A percentile compares a stretch with the other conserved stretches of the same genome.
phyloP scores from a whole-genome alignment of 371 early-diverging fungal genomes.

The Zancudomyces culisetae region DNA sequence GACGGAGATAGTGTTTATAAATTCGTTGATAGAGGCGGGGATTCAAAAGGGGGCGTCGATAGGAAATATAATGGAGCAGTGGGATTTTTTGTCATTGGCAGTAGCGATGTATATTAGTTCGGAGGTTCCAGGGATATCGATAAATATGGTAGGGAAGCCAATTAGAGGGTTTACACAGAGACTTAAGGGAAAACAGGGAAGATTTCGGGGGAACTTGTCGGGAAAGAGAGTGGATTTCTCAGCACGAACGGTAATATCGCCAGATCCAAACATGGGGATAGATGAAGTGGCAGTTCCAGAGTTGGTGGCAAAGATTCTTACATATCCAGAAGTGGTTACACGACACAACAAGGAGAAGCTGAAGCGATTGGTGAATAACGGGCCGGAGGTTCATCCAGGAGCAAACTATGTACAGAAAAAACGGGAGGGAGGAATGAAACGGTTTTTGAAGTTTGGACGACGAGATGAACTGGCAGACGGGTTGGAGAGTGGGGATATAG shows the following conservation, averaged over 20 bases:
- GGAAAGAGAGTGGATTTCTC: conserved; percentile 99
- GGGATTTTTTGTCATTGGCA: conserved; percentile 95
- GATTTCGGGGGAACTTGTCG: conserved; percentile 98
- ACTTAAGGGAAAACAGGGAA: conserved; percentile 98
- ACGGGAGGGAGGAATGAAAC: conserved; percentile 26
- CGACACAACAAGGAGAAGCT: conserved; percentile 70
- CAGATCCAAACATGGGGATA: conserved; percentile 97
- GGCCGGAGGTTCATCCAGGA: conserved; percentile 86
- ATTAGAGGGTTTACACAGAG: conserved; percentile 90
- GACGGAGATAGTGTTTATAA: conserved; percentile 90
- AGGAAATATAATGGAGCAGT: conserved; percentile 77
- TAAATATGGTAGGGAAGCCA: conserved; percentile 40
- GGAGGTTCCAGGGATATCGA: conserved; percentile 76
- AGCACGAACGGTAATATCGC: conserved; percentile 98
- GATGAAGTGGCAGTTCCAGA: conserved; percentile 97
- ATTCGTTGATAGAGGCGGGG: conserved; percentile 66
- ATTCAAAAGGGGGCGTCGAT: conserved; percentile 68
- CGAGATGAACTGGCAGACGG: conserved; percentile 46
- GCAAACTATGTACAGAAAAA: conserved; percentile 67
- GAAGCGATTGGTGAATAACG: conserved; percentile 66
- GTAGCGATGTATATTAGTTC: conserved; percentile 95
- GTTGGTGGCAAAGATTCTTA: conserved; percentile 86
- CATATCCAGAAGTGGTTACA: conserved; percentile 94
- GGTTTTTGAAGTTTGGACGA: conserved; percentile 58
- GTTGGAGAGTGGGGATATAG: conserved; percentile 80